Percentiles rank a stretch among this genome's conserved stretches.
Evolutionary conservation across 1,284 basidiomycete species (phyloP).

Genomic region (Papiliotrema fonsecae): DNA sequence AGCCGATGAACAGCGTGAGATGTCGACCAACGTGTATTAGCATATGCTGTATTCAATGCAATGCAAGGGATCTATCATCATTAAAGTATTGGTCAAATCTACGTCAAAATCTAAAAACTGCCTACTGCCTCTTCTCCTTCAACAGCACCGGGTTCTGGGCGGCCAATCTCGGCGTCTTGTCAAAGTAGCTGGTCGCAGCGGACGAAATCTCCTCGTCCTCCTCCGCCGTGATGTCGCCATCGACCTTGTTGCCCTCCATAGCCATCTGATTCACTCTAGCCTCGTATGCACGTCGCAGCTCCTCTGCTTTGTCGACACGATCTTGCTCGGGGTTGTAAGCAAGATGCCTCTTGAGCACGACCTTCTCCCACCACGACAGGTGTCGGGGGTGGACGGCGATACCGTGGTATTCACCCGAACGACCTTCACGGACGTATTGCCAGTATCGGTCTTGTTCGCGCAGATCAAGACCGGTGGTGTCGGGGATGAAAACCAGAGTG

Average conservation of each 20-base stretch:
- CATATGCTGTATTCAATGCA: no score
- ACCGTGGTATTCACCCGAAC: slow-evolving; percentile 53
- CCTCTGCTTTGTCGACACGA: slow-evolving; percentile 50
- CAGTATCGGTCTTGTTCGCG: slow-evolving; percentile 57
- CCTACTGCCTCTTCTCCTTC: not conserved
- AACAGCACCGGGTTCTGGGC: slow-evolving; percentile 1
- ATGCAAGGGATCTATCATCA: no score
- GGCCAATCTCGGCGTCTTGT: slow-evolving; percentile 6
- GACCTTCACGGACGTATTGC: slow-evolving; percentile 52
- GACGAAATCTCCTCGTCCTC: slow-evolving; percentile 19
- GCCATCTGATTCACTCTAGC: slow-evolving; percentile 22
- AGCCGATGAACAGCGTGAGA: no score
- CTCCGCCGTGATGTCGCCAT: slow-evolving; percentile 25
- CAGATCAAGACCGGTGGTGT: slow-evolving; percentile 56
- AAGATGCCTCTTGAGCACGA: slow-evolving; percentile 51
- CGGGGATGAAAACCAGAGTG: slow-evolving; percentile 52
- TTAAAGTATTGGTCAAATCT: no score
- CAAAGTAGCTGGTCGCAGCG: slow-evolving; percentile 21
- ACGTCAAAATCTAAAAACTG: no score
- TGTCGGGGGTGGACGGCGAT: slow-evolving; percentile 55
- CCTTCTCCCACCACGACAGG: slow-evolving; percentile 51
- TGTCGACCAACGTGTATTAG: no score
- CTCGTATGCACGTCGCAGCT: slow-evolving; percentile 51
- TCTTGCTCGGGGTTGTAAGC: slow-evolving; percentile 54
- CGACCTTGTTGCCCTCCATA: slow-evolving; percentile 22